Percentiles rank a stretch among this genome's conserved stretches.
phyloP scores from a whole-genome alignment of 2,329 filamentous ascomycete species.

The Mycosphaerella arachidis region DNA sequence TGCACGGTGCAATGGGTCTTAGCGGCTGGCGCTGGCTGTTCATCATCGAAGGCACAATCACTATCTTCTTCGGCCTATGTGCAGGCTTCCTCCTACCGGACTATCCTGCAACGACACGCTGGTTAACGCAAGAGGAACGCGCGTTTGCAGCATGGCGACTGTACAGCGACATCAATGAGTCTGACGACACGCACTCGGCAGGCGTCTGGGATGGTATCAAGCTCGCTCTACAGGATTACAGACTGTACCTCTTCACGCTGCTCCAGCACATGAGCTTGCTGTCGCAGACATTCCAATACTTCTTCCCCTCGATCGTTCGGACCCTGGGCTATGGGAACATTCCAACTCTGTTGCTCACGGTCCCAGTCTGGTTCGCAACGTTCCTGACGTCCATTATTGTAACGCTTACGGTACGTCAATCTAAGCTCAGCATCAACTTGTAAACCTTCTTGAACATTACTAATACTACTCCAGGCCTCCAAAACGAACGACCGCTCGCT shows the following conservation, averaged over 20 bases:
- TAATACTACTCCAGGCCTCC: conserved; percentile 26
- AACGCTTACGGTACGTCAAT: conserved; percentile 49
- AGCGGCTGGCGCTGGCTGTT: conserved; percentile 41
- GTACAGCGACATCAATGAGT: conserved; percentile 46
- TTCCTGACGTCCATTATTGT: conserved; percentile 52
- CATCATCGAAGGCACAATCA: conserved; percentile 34
- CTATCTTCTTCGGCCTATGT: conserved; percentile 19
- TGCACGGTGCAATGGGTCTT: conserved; percentile 34
- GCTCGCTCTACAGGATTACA: conserved; percentile 47
- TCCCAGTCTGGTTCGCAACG: conserved; percentile 52
- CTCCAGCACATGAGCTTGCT: conserved; percentile 52
- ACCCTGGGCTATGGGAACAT: conserved; percentile 56
- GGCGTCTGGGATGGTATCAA: conserved; percentile 45
- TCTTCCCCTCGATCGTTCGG: conserved; percentile 61
- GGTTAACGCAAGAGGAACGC: conserved; percentile 51
- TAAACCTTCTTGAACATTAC: background rate
- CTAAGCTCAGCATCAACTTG: too few species aligned
- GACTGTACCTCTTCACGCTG: conserved; percentile 52
- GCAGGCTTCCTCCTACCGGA: conserved; percentile 42
- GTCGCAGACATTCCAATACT: conserved; percentile 58
- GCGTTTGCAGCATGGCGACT: conserved; percentile 52
- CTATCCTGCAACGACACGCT: conserved; percentile 51
- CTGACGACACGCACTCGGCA: conserved; percentile 36
- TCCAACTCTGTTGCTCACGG: conserved; percentile 54
- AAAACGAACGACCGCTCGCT: conserved; percentile 53